Percentiles rank a stretch among this genome's conserved stretches.
Conservation (phyloP, 2,329 filamentous ascomycete species). For the Verticillium nubilum region DNA sequence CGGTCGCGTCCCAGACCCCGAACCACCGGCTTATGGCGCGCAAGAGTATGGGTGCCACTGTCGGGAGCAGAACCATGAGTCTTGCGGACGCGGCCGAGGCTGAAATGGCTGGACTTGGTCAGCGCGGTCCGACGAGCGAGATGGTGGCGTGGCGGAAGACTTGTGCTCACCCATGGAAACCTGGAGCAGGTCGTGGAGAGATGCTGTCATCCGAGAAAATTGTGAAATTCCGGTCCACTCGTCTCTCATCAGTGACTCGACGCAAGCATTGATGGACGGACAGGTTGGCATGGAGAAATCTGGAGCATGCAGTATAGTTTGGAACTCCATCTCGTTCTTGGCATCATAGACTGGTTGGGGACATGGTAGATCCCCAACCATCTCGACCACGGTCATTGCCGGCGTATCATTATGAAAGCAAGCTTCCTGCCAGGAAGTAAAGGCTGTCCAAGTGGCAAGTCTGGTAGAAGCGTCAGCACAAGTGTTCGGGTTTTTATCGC, state of each 20-base stretch:
- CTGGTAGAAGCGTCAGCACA: conserved; percentile 7
- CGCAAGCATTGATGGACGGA: conserved; percentile 9
- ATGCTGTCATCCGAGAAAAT: background rate
- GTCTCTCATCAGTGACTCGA: conserved; percentile 14
- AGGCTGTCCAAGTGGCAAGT: conserved; percentile 15
- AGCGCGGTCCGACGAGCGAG: background rate
- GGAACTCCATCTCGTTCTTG: conserved; percentile 11
- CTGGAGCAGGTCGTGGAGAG: background rate
- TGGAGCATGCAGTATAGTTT: background rate
- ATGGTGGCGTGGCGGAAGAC: background rate
- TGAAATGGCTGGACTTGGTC: background rate
- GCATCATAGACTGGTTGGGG: conserved; percentile 19
- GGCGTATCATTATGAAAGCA: conserved; percentile 17
- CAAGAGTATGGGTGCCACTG: background rate
- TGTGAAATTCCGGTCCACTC: conserved; percentile 4
- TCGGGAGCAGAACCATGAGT: background rate
- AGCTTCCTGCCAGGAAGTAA: conserved; percentile 20
- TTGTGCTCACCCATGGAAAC: background rate
- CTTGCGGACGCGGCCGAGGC: background rate
- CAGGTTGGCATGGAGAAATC: background rate
- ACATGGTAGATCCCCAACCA: conserved; percentile 18
- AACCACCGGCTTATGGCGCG: background rate
- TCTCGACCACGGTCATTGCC: conserved; percentile 15
- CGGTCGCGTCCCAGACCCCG: background rate
- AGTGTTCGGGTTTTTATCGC: rapidly evolving